Evolutionary conservation across 768 basidiomycete species (phyloP).

Genomic region (Floccularia luteovirens): DNA sequence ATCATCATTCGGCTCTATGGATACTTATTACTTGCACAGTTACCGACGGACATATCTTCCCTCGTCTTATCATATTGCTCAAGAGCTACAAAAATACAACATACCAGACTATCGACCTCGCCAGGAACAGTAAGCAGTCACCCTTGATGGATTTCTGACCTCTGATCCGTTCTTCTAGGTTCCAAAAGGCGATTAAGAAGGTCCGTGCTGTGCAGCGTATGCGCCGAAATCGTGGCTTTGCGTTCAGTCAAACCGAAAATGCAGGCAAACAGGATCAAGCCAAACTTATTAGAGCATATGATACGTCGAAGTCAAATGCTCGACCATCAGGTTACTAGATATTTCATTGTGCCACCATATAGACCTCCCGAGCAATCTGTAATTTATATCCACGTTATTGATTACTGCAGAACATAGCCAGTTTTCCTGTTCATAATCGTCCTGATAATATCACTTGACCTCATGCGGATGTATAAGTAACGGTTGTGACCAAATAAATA

Average conservation of each 20-base stretch:
- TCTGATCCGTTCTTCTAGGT: slow-evolving; percentile 38
- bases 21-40: slow-evolving; percentile 29
- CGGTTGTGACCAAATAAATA: no score
- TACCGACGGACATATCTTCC: slow-evolving; percentile 90
- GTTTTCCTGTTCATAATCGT: no score
- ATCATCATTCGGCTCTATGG: slow-evolving; percentile 5
- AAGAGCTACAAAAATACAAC: slow-evolving; percentile 99
- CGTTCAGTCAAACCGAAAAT: slow-evolving; percentile 95
- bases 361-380: no score
- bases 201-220: slow-evolving; percentile 98
- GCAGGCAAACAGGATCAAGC: slow-evolving; percentile 81
- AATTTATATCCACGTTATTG: no score
- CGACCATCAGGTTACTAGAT: slow-evolving; percentile 71
- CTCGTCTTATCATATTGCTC: slow-evolving; percentile 94
- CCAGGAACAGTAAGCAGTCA: slow-evolving; percentile 80
- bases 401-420: no score
- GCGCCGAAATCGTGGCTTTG: slow-evolving; percentile 94
- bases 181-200: slow-evolving; percentile 99
- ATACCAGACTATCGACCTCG: slow-evolving; percentile 94
- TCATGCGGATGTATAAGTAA: no score
- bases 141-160: slow-evolving; percentile 1
- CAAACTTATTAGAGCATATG: slow-evolving; percentile 78
- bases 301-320: slow-evolving; percentile 69
- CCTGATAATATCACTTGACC: no score
- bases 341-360: slow-evolving; percentile 4